These are phyloP conservation scores for Cryptococcus deneoformans DNA, from an alignment of 1,284 basidiomycete species.

Conservation along the genomic window DNA sequence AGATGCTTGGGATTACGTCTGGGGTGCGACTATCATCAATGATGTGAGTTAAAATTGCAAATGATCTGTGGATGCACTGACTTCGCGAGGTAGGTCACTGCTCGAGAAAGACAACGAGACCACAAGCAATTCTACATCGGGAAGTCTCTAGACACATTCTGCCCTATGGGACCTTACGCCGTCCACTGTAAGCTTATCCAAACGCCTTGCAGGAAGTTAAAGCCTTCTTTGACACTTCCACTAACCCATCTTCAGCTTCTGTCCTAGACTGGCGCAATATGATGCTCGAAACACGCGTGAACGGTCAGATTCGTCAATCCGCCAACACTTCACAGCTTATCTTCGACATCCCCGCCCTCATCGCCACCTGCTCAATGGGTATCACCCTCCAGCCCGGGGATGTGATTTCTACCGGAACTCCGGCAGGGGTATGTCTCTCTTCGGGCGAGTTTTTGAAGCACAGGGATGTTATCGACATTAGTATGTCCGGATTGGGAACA, in stretches of 20 bases:
- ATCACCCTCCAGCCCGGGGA: constrained; percentile 46
- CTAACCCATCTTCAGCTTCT: constrained; percentile 13
- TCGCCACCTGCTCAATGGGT: constrained; percentile 40
- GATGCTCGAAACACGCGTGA: constrained; percentile 35
- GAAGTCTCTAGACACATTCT: constrained; percentile 47
- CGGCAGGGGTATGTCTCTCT: constrained; percentile 39
- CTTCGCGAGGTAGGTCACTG: constrained; percentile 18
- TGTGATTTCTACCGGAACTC: constrained; percentile 39
- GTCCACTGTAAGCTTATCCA: constrained; percentile 19
- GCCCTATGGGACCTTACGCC: constrained; percentile 40
- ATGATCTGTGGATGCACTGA: not conserved
- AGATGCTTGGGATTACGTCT: constrained; percentile 45
- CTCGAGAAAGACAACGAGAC: constrained; percentile 39
- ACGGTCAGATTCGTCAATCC: constrained; percentile 39
- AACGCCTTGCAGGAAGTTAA: not conserved
- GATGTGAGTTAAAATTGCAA: constrained; percentile 21
- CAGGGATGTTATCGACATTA: constrained; percentile 40
- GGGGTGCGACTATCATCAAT: constrained; percentile 39
- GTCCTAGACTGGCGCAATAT: constrained; percentile 26
- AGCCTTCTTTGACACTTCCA: not conserved
- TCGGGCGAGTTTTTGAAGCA: constrained; percentile 31
- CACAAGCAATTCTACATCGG: constrained; percentile 46
- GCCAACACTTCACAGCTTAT: constrained; percentile 40
- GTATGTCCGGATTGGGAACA: constrained; percentile 34
- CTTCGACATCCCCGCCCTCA: constrained; percentile 44